phyloP scores from a whole-genome alignment of 208 protist genomes.

The Wallacemonas rigidus region DNA sequence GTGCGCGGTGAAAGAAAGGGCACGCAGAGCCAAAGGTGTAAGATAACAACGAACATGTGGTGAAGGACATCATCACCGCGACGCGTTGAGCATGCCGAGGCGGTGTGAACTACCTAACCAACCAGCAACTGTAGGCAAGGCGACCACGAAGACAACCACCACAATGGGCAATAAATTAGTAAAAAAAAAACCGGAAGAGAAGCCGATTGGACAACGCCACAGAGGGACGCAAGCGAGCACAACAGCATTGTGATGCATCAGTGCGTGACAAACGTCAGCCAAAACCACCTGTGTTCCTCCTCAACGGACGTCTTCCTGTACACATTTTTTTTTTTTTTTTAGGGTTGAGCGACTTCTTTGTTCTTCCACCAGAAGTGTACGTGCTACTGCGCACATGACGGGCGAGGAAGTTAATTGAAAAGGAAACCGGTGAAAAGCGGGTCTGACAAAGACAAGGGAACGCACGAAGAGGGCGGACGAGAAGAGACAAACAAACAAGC shows the following conservation, averaged over 20 bases:
- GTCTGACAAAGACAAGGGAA: neutral
- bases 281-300: too few species aligned
- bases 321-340: neutral
- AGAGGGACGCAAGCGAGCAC: neutral
- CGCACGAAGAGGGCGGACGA: neutral
- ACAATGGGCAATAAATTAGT: neutral
- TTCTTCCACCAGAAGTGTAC: too few species aligned
- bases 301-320: neutral
- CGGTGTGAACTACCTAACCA: neutral
- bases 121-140: neutral
- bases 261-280: too few species aligned
- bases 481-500: neutral
- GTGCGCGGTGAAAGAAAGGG: too few species aligned
- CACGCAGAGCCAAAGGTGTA: too few species aligned
- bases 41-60: too few species aligned
- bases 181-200: slow-evolving; percentile 1
- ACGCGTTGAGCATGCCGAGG: too few species aligned
- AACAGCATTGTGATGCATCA: neutral
- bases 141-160: neutral
- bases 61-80: too few species aligned
- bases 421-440: neutral
- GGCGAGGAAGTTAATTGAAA: neutral
- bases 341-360: neutral
- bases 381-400: too few species aligned
- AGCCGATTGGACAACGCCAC: neutral